phyloP scores from a whole-genome alignment of 345 rosid species.

The Capsella bursapastoris region DNA sequence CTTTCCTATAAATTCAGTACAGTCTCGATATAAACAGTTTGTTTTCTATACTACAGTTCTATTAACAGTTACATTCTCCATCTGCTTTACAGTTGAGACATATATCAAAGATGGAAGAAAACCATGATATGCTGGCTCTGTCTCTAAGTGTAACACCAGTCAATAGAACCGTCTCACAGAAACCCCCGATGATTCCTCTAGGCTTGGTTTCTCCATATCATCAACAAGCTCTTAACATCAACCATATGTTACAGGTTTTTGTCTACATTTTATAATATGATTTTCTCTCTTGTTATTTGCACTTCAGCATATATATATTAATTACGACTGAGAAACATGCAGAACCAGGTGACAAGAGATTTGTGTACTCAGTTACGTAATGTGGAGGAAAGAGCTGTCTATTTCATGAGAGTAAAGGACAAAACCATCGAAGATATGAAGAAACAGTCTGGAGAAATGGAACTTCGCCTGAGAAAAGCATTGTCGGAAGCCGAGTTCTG shows the following conservation, averaged over 20 bases:
- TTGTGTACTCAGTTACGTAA: neutral
- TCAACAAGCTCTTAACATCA: neutral
- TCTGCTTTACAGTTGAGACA: no score
- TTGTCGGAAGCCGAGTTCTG: neutral
- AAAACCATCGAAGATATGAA: conserved; percentile 6
- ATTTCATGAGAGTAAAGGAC: neutral
- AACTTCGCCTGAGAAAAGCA: neutral
- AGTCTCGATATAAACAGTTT: no score
- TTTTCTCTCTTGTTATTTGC: neutral
- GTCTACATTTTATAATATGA: neutral
- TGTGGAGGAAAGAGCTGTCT: neutral
- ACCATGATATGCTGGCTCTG: neutral
- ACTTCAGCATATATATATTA: neutral
- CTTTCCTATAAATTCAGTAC: conserved; percentile 19
- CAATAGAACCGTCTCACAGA: neutral
- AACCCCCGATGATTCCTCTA: neutral
- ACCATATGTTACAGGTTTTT: neutral
- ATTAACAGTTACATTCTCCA: no score
- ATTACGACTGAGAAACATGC: neutral
- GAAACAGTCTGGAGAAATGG: neutral
- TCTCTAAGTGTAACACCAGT: neutral
- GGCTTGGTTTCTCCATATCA: neutral
- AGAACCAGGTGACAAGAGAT: conserved; percentile 1
- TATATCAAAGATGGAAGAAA: neutral
- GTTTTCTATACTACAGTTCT: no score